Evolutionary conservation across 2,329 filamentous ascomycete species (phyloP), one percentile per base, ranked within the genome.

Genomic region (Phoma sp.): DNA sequence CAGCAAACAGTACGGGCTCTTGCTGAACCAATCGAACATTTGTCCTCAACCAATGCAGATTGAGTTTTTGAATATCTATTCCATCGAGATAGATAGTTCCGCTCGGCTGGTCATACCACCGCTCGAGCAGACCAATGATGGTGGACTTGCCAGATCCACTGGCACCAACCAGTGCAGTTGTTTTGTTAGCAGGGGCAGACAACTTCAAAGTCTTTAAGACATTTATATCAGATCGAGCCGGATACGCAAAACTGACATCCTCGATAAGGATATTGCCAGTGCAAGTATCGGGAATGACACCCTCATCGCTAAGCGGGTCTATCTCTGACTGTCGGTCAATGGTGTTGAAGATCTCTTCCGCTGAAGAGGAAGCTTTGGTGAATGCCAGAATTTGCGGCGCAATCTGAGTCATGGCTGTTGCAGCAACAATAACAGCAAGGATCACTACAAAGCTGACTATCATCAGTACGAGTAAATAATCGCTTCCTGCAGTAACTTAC

Each of bases 121-220:
- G 88, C 84, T 98, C 87, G 32, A 68, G 30, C 22, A 98, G 80
- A 8, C 93, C 93, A 27, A 98, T 87, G 58, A 98, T 92, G 0
- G 93, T 98, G 68, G 88, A 93, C 78, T 98, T 99, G 33, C 95
- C 95, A 33, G 89, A 96, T 3, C 95, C 95, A 22, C 93, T 97
- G 0, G 93, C 90, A 50, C 95, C 95, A 7, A 99, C 95, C 3
- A 99, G 79, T 2, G 95, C 95, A 5, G 93, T 97, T 1, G 89
- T 92, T 77, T 96, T 96, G 25, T 92, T 91, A 4, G 93, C 91
- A 5, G 93, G 92, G 29, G 96, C 88, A 0, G 83, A 76, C 1
- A 99, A 83, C 46, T 81, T 89, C 39, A 98, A 87, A 59, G 87
- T 86, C 44, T 95, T 81, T 87, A 99, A 92, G 38, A 98, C 90